Conservation (phyloP, 108 stramenopile genomes). For the Schizochytrium sp. region DNA sequence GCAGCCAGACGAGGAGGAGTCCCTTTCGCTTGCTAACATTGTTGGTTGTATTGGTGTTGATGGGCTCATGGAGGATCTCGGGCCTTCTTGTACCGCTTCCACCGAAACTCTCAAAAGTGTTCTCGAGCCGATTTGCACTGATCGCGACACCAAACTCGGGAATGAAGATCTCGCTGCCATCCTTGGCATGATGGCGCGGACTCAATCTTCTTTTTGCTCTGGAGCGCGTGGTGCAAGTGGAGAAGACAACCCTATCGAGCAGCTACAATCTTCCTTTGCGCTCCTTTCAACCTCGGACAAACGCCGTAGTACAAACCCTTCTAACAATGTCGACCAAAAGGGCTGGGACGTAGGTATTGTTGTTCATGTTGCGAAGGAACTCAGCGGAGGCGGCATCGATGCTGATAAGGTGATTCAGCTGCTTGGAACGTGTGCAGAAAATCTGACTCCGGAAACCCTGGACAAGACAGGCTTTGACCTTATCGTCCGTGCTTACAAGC, state of each 20-base stretch:
- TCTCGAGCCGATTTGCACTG: slow-evolving; percentile 1
- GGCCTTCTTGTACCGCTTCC: slow-evolving; percentile 39
- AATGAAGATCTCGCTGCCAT: slow-evolving; percentile 20
- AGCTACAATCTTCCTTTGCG: slow-evolving; percentile 28
- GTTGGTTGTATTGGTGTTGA: slow-evolving; percentile 18
- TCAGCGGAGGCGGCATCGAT: not conserved
- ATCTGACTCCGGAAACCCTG: slow-evolving; percentile 18
- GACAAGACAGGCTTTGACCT: slow-evolving; percentile 41
- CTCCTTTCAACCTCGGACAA: slow-evolving; percentile 4
- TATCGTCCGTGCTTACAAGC: slow-evolving; percentile 40
- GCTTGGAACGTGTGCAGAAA: not conserved
- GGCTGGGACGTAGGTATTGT: slow-evolving; percentile 35
- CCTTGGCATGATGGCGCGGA: slow-evolving; percentile 53
- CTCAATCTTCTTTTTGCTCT: not conserved
- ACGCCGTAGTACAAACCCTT: not conserved
- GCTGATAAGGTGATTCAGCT: not conserved
- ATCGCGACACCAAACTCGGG: not conserved
- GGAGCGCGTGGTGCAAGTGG: not conserved
- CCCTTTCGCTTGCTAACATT: not conserved
- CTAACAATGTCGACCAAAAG: not conserved
- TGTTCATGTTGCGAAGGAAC: slow-evolving; percentile 41
- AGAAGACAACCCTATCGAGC: not conserved
- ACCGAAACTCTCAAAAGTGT: slow-evolving; percentile 47
- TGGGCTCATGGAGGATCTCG: slow-evolving; percentile 26
- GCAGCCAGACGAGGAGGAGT: not conserved